Evolutionary conservation across 306 rosid genomes (phyloP).

Genomic region (Ziziphus jujuba): DNA sequence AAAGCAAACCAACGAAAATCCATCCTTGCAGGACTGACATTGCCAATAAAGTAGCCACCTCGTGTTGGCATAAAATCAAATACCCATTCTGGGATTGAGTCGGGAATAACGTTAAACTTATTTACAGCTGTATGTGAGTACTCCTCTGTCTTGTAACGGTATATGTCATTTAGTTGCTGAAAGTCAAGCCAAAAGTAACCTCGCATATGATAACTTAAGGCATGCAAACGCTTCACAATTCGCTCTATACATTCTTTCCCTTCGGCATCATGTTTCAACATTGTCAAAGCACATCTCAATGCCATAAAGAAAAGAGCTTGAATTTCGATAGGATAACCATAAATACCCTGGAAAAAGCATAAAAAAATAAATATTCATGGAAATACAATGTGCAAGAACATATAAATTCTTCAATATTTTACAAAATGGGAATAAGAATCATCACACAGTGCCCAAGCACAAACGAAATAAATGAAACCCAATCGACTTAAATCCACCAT

Average conservation of each 20-base stretch:
- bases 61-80: constrained; percentile 91
- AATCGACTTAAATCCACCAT: too few relatives aligned
- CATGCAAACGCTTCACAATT: constrained; percentile 87
- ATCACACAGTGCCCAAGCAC: too few relatives aligned
- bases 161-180: constrained; percentile 86
- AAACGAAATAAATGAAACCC: too few relatives aligned
- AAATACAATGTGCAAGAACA: too few relatives aligned
- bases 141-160: constrained; percentile 92
- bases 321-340: constrained; percentile 93
- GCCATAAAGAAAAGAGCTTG: constrained; percentile 97
- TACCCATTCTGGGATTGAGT: constrained; percentile 89
- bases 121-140: constrained; percentile 94
- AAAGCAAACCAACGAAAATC: constrained; percentile 94
- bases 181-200: constrained; percentile 92
- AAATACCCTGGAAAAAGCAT: constrained; percentile 68
- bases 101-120: constrained; percentile 93
- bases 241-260: constrained; percentile 85
- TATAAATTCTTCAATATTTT: too few relatives aligned
- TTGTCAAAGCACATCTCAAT: constrained; percentile 63
- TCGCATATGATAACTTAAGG: constrained; percentile 81
- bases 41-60: constrained; percentile 90
- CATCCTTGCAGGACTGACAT: constrained; percentile 96
- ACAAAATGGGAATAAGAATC: too few relatives aligned
- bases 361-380: neutral
- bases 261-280: constrained; percentile 77